Evolutionary conservation across 345 rosid species (phyloP), one percentile per base, ranked within the genome.

Genomic region (Hibiscus trionum): DNA sequence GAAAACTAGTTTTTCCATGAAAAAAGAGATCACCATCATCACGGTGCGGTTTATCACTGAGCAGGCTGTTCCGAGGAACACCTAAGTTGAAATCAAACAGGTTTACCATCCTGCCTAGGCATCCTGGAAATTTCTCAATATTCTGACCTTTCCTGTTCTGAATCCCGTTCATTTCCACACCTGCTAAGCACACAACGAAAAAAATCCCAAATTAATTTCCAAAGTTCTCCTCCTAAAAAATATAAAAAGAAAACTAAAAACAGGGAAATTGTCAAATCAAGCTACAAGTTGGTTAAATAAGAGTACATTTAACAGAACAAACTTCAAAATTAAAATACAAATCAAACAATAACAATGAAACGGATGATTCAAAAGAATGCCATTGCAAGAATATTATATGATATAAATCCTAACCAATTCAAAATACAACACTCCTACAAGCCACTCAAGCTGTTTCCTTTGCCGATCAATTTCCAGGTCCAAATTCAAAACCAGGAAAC

Each of bases 41-140:
- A 53, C 10, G 49, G 76, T 86, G 88, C 11, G 93, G 90, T 77
- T 81, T 90, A 73, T 83, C 83, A 0, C 78, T 78, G 29, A 83
- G 83, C 64, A 83, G 8, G 76, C 81, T 66, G 78, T 78, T 83
- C 71, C 86, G 87, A 37, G 79, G 73, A 71, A 83, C 79, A 50
- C 88, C 91, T 0, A 85, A 76, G 77, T 82, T 85, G 59, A 87
- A 78, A 77, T 91, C 94, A 72, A 91, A 91, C 57, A 91, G 83
- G 83, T 87, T 83, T 0, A 83, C 86, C 83, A 83, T 83, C 59
- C 81, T 80, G 11, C 86, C 86, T 31, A 83, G 76, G 56, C 83
- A 93, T 81, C 97, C 94, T 5, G 96, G 87, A 79, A 84, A 73
- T 62, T 75, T 88, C 61, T 91, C 97, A 42, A 77, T 69, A 52